Evolutionary conservation across 2,329 filamentous ascomycete species (phyloP).

Genomic region (Talaromyces sp.): DNA sequence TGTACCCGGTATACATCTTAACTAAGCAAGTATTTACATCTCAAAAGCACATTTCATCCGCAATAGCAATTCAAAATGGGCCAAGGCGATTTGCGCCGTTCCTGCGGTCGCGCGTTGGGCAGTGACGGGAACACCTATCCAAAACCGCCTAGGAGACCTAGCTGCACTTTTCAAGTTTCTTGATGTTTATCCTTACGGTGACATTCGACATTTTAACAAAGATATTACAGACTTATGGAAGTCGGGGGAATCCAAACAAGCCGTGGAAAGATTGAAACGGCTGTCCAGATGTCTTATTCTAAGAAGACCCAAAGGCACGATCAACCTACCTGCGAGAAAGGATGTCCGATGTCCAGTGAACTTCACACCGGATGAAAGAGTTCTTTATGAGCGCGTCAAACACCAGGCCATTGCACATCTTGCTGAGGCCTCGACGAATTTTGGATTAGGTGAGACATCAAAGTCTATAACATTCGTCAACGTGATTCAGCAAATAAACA

Average conservation of each 20-base stretch:
- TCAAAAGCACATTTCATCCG: neutral
- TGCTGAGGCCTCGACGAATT: neutral
- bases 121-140: neutral
- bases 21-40: neutral
- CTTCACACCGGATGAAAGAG: neutral
- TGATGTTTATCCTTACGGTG: neutral
- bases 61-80: neutral
- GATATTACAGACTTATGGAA: neutral
- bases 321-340: neutral
- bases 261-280: neutral
- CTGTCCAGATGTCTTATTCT: neutral
- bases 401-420: neutral
- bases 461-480: neutral
- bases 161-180: neutral
- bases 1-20: neutral
- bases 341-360: neutral
- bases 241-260: neutral
- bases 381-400: neutral
- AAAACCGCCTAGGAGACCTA: neutral
- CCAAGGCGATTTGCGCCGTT: neutral
- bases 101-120: neutral
- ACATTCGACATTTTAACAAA: neutral
- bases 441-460: neutral
- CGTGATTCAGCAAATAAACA: neutral
- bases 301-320: neutral